phyloP scores from a whole-genome alignment of 768 basidiomycete genomes.

The Pholiota molesta region DNA sequence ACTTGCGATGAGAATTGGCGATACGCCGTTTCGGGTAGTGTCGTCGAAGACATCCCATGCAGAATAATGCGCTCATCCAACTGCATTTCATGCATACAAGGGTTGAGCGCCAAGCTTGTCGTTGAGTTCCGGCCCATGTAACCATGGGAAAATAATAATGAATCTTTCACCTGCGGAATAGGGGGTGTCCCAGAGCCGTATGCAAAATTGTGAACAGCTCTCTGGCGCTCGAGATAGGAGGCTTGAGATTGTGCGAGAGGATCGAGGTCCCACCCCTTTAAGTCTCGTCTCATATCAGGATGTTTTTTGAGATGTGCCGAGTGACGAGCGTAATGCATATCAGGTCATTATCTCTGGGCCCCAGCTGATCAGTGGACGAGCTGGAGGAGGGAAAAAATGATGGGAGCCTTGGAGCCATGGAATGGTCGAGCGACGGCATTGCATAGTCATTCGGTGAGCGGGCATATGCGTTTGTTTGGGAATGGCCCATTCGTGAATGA shows the following conservation, averaged over 20 bases:
- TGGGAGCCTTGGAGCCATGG: background rate
- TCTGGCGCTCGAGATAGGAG: background rate
- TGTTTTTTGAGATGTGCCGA: background rate
- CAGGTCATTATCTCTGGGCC: background rate
- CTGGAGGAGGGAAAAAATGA: background rate
- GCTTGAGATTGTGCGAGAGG: background rate
- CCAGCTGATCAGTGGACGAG: background rate
- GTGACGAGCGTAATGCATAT: background rate
- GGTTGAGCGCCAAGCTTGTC: background rate
- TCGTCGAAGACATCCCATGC: background rate
- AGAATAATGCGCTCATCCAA: background rate
- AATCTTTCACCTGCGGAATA: background rate
- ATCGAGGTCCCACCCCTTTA: background rate
- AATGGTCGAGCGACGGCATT: background rate
- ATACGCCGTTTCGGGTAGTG: background rate
- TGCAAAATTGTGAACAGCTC: background rate
- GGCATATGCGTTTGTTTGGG: conserved; percentile 21
- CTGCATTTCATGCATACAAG: background rate
- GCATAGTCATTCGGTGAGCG: conserved; percentile 6
- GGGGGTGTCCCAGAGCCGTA: background rate
- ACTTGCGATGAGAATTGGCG: background rate
- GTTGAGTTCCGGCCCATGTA: background rate
- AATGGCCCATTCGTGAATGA: conserved; percentile 23
- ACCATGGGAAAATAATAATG: background rate
- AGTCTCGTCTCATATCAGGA: background rate